phyloP scores from a whole-genome alignment of 140 eudicot species.

The Stevia rebaudiana region DNA sequence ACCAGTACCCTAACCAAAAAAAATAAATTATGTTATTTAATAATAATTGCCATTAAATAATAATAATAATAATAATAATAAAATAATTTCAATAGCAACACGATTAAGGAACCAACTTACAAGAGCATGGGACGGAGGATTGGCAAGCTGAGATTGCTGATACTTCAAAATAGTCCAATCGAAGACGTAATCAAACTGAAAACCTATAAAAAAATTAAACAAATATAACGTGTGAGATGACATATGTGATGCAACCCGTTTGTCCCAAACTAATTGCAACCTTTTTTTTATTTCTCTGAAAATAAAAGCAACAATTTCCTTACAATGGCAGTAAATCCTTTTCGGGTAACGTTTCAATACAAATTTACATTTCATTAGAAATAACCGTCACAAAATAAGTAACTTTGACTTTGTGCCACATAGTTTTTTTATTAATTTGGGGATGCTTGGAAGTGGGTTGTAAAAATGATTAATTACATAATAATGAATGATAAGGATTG shows the following conservation, averaged over 20 bases:
- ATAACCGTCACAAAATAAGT: background rate
- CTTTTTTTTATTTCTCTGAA: background rate
- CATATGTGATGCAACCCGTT: background rate
- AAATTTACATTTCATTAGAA: background rate
- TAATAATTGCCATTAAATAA: background rate
- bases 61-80: background rate
- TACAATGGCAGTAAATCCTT: background rate
- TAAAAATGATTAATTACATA: background rate
- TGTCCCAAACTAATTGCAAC: background rate
- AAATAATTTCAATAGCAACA: background rate
- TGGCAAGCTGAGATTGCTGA: conserved; percentile 88
- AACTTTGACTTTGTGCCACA: background rate
- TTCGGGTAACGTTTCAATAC: background rate
- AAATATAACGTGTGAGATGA: too few species aligned
- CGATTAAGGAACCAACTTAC: conserved; percentile 39
- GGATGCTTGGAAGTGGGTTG: too few species aligned
- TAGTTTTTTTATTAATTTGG: background rate
- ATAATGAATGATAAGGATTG: background rate
- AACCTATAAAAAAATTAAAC: conserved; percentile 48
- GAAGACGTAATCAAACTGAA: conserved; percentile 85
- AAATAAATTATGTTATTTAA: conserved; percentile 5
- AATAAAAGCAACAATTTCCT: conserved; percentile 1
- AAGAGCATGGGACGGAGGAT: conserved; percentile 78
- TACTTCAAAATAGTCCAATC: conserved; percentile 92
- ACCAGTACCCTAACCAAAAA: conserved; percentile 54